phyloP scores from a whole-genome alignment of 2,329 filamentous ascomycete genomes.

The Sporothrix brunneoviolacea region DNA sequence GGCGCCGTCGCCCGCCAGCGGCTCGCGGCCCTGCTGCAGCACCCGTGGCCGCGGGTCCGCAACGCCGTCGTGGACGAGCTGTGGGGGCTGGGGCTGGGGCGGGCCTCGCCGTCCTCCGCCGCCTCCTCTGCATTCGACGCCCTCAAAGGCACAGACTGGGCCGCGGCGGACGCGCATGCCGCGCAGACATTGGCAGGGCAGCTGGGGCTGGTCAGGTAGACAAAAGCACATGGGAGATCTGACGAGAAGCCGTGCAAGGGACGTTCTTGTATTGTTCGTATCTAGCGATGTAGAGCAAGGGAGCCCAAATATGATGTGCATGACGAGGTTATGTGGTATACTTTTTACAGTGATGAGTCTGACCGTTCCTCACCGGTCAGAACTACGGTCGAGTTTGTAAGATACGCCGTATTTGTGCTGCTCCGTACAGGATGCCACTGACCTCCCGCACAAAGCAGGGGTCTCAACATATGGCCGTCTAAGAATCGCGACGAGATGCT shows the following conservation, averaged over 20 bases:
- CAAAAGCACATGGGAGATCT: background rate
- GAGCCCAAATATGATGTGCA: no score
- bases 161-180: slow-evolving; percentile 41
- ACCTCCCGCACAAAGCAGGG: no score
- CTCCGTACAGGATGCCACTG: no score
- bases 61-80: slow-evolving; percentile 54
- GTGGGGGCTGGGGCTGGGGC: slow-evolving; percentile 37
- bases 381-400: no score
- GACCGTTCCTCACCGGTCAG: no score
- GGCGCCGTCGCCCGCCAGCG: slow-evolving; percentile 56
- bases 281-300: no score
- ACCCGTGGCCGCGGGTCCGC: slow-evolving; percentile 74
- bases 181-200: slow-evolving; percentile 37
- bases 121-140: background rate
- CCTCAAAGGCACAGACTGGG: slow-evolving; percentile 52
- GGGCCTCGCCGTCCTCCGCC: background rate
- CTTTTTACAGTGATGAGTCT: no score
- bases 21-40: slow-evolving; percentile 64
- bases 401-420: no score
- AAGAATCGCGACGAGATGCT: no score
- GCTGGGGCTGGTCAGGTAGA: slow-evolving; percentile 26
- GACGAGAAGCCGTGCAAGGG: background rate
- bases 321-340: no score
- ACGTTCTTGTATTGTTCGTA: no score
- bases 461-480: no score